phyloP scores from a whole-genome alignment of 768 basidiomycete genomes.

The Russula virescens region DNA sequence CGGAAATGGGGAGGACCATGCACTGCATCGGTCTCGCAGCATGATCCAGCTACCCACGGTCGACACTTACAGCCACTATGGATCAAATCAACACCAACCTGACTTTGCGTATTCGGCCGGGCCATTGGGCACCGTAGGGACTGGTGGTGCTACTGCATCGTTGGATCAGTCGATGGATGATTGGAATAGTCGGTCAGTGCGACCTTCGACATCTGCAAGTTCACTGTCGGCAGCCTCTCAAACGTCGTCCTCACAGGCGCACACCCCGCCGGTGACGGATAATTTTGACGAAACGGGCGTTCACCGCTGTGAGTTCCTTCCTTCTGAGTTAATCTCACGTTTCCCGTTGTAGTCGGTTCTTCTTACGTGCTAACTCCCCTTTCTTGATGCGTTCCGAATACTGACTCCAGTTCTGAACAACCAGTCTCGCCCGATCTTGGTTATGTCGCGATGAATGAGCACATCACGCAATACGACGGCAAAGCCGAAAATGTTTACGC shows the following conservation, averaged over 20 bases:
- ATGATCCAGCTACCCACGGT: conserved; percentile 78
- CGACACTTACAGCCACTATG: conserved; percentile 35
- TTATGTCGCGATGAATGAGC: conserved; percentile 77
- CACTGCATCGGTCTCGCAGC: conserved; percentile 70
- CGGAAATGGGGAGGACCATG: conserved; percentile 38
- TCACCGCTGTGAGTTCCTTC: conserved; percentile 67
- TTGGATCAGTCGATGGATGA: conserved; percentile 29
- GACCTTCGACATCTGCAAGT: conserved; percentile 74
- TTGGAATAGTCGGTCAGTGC: conserved; percentile 40
- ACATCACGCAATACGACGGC: conserved; percentile 30
- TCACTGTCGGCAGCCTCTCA: conserved; percentile 73
- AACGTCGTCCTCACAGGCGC: conserved; percentile 74
- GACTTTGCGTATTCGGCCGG: conserved; percentile 79
- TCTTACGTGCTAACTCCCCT: conserved; percentile 8
- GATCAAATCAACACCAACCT: conserved; percentile 40
- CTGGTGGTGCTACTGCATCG: conserved; percentile 24
- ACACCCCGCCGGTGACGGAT: conserved; percentile 66
- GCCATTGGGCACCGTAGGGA: conserved; percentile 30
- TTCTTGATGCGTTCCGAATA: conserved; percentile 22
- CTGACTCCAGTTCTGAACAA: conserved; percentile 37
- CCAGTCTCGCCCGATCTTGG: conserved; percentile 83
- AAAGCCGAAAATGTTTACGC: conserved; percentile 24
- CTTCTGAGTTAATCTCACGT: not conserved
- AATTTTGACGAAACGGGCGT: conserved; percentile 70
- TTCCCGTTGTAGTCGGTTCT: conserved; percentile 1